phyloP scores from a whole-genome alignment of 768 basidiomycete genomes.

The Favolaschia claudopus region DNA sequence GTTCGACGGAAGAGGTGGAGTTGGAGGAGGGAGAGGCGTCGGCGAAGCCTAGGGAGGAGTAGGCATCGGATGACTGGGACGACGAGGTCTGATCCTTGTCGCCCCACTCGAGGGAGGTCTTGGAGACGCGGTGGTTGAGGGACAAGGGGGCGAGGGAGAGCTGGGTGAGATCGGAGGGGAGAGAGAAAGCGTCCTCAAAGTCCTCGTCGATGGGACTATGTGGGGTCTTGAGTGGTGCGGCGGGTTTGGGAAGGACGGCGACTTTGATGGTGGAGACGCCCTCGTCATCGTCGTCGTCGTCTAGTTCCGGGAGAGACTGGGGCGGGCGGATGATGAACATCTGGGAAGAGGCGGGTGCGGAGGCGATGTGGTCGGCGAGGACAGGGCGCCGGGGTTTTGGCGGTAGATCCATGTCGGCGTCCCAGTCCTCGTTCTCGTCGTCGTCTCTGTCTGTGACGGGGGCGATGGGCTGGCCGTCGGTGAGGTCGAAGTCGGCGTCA shows the following conservation, averaged over 20 bases:
- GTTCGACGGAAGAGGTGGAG: slow-evolving; percentile 69
- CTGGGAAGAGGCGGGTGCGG: slow-evolving; percentile 42
- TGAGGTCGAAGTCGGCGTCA: slow-evolving; percentile 87
- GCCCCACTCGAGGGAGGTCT: slow-evolving; percentile 85
- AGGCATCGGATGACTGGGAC: slow-evolving; percentile 88
- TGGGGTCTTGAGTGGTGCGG: slow-evolving; percentile 37
- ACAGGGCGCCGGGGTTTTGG: slow-evolving; percentile 59
- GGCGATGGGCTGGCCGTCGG: slow-evolving; percentile 75
- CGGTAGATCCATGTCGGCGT: slow-evolving; percentile 77
- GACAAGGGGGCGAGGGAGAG: slow-evolving; percentile 84
- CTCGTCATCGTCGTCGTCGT: slow-evolving; percentile 67
- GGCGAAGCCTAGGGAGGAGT: slow-evolving; percentile 80
- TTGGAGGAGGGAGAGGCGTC: slow-evolving; percentile 76
- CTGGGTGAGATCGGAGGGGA: slow-evolving; percentile 81
- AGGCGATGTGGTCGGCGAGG: slow-evolving; percentile 46
- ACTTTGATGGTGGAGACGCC: slow-evolving; percentile 88
- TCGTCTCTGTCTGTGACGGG: slow-evolving; percentile 71
- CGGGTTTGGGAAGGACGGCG: slow-evolving; percentile 54
- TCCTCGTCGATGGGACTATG: slow-evolving; percentile 71
- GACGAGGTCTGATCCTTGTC: slow-evolving; percentile 85
- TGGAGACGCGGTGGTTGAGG: slow-evolving; percentile 79
- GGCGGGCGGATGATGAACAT: slow-evolving; percentile 75
- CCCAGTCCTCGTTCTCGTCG: slow-evolving; percentile 79
- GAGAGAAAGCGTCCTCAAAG: slow-evolving; percentile 82
- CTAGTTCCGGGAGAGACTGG: slow-evolving; percentile 48